Conservation (phyloP, 495 filamentous ascomycete species). For the Penicillium verhagenii region DNA sequence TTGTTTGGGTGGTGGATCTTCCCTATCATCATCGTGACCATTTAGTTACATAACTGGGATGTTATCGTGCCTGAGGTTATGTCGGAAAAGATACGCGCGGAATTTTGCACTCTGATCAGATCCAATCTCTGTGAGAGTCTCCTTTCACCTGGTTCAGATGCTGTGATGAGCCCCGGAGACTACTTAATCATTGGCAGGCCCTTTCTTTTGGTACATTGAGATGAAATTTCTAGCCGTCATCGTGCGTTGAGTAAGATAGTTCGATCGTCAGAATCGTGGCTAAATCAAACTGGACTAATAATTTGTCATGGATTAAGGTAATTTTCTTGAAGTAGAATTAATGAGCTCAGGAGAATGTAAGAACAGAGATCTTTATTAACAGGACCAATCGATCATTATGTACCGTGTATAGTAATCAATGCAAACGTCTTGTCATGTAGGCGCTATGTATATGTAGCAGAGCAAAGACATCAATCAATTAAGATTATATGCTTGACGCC, state of each 20-base stretch:
- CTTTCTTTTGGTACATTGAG: too few species aligned
- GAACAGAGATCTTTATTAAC: neutral
- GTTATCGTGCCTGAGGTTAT: neutral
- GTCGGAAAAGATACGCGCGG: conserved; percentile 24
- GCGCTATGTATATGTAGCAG: neutral
- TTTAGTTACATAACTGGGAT: conserved; percentile 14
- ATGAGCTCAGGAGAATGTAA: neutral
- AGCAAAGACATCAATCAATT: neutral
- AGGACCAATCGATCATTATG: too few species aligned
- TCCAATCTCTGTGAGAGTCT: neutral
- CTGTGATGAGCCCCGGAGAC: too few species aligned
- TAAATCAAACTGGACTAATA: too few species aligned
- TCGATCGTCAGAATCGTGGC: too few species aligned
- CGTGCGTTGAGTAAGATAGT: too few species aligned
- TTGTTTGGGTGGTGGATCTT: conserved; percentile 6
- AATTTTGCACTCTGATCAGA: neutral
- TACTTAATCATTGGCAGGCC: too few species aligned
- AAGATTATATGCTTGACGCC: neutral
- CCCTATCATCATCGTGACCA: conserved; percentile 24
- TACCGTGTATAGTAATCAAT: too few species aligned
- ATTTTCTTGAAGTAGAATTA: too few species aligned
- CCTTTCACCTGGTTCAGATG: neutral
- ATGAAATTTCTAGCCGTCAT: too few species aligned
- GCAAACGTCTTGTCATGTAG: neutral
- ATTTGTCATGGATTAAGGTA: too few species aligned